Evolutionary conservation across 2,329 filamentous ascomycete genomes (phyloP).

Genomic region (Diaporthe longicolla): DNA sequence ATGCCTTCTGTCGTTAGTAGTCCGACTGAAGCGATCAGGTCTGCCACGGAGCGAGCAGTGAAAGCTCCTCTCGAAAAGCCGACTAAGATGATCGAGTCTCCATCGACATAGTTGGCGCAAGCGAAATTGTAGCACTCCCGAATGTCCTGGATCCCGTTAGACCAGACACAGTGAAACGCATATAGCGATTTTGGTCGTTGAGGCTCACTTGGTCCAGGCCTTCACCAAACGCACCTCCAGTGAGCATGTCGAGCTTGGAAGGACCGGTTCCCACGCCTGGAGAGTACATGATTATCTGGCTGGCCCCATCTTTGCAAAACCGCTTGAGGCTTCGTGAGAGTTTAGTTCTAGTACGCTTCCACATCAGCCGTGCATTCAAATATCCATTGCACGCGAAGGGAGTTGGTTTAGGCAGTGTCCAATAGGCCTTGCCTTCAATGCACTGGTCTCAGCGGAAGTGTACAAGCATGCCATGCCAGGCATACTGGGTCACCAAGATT

Average conservation of each 20-base stretch:
- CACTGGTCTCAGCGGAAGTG: neutral
- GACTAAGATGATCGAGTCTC: constrained; percentile 54
- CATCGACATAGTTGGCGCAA: constrained; percentile 55
- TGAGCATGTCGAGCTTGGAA: constrained; percentile 48
- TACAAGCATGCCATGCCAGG: too few species aligned
- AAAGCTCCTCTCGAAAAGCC: constrained; percentile 59
- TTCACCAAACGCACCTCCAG: constrained; percentile 52
- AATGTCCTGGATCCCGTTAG: constrained; percentile 47
- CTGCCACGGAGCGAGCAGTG: constrained; percentile 56
- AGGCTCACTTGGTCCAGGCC: constrained; percentile 48
- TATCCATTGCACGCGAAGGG: neutral
- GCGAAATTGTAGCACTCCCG: constrained; percentile 56
- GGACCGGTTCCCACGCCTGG: constrained; percentile 51
- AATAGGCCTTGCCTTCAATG: neutral
- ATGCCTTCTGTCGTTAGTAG: constrained; percentile 59
- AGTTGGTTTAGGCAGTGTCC: neutral
- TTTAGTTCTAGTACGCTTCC: constrained; percentile 40
- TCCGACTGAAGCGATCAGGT: constrained; percentile 56
- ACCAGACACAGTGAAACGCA: too few species aligned
- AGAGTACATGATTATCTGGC: constrained; percentile 52
- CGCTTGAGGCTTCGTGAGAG: constrained; percentile 48
- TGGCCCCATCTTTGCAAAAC: constrained; percentile 47
- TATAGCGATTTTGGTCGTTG: neutral
- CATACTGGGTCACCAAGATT: neutral
- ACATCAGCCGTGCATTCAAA: neutral